These are phyloP conservation scores for Obelidium mucronatum DNA, from an alignment of 192 early-diverging fungal genomes.

Conservation along the genomic window DNA sequence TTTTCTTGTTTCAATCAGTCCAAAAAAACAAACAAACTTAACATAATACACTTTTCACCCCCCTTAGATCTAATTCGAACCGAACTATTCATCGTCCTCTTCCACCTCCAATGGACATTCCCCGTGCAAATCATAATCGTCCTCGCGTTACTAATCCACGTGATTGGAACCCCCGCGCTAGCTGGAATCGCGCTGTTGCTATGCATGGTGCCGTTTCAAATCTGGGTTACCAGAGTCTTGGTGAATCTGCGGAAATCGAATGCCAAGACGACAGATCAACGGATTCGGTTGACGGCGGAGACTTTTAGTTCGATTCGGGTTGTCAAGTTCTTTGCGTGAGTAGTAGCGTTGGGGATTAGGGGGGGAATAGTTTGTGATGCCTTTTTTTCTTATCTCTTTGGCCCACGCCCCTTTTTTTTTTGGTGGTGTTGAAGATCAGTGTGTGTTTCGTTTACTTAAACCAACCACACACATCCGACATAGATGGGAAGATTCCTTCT, in stretches of 20 bases:
- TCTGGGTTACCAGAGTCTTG: conserved; percentile 19
- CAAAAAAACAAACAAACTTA: background rate
- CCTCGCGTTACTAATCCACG: conserved; percentile 15
- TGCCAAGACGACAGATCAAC: conserved; percentile 37
- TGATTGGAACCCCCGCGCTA: conserved; percentile 33
- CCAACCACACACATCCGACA: background rate
- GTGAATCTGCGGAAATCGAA: conserved; percentile 28
- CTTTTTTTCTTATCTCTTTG: background rate
- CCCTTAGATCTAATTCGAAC: conserved; percentile 29
- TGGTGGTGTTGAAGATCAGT: background rate
- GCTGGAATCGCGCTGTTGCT: conserved; percentile 36
- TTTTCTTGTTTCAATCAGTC: no score
- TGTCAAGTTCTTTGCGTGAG: conserved; percentile 80
- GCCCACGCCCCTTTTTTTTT: background rate
- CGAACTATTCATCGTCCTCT: conserved; percentile 30
- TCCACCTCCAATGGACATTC: conserved; percentile 34
- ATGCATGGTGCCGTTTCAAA: conserved; percentile 35
- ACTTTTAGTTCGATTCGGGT: conserved; percentile 75
- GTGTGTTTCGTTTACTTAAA: no score
- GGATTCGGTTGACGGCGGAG: conserved; percentile 57
- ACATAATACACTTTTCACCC: background rate
- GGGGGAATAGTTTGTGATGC: no score
- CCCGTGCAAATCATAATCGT: conserved; percentile 26
- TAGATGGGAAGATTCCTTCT: conserved; percentile 69
- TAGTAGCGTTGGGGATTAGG: no score